Percentiles rank a stretch among this genome's conserved stretches.
phyloP scores from a whole-genome alignment of 2,329 filamentous ascomycete species.

The Pestalotiopsis fici region DNA sequence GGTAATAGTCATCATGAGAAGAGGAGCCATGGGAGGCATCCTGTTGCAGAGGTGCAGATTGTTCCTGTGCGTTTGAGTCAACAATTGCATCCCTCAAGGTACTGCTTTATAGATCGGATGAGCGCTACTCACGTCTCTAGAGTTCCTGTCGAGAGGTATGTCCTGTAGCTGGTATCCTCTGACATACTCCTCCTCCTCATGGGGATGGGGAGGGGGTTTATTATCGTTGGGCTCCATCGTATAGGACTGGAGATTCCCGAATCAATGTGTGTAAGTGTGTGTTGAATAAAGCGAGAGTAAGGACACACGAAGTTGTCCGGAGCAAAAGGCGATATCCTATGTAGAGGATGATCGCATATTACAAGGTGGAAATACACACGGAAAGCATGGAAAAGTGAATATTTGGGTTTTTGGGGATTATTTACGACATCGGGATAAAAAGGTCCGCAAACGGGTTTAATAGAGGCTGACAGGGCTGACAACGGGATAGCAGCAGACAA shows the following conservation, averaged over 20 bases:
- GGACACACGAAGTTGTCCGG: neutral
- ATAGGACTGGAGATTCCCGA: neutral
- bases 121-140: neutral
- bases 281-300: neutral
- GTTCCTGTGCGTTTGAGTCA: neutral
- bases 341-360: neutral
- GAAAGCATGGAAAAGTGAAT: neutral
- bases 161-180: neutral
- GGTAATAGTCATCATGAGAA: neutral
- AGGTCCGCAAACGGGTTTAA: neutral
- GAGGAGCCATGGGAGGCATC: neutral
- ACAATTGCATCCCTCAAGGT: neutral
- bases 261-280: neutral
- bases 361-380: neutral
- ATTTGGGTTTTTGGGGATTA: neutral
- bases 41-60: neutral
- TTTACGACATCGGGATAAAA: neutral
- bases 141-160: neutral
- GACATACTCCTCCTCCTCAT: neutral
- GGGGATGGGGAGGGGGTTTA: neutral
- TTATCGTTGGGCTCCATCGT: neutral
- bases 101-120: neutral
- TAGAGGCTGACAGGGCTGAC: neutral
- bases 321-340: neutral
- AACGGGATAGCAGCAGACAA: neutral